Conservation (phyloP, 805 yeast genomes). For the Limtongia smithiae region DNA sequence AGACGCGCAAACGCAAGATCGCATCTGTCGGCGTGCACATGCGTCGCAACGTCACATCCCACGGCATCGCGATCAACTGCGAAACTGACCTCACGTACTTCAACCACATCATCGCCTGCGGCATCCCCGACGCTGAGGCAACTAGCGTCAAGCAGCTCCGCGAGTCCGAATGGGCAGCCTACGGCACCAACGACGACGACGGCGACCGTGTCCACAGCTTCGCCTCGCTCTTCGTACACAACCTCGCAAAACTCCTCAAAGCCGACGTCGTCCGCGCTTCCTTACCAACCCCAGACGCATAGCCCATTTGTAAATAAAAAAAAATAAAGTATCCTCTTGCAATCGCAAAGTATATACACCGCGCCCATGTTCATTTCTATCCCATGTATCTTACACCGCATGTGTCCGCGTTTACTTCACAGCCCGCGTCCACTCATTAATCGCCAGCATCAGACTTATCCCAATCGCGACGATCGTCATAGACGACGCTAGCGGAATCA, state of each 20-base stretch:
- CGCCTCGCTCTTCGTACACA: too few species aligned
- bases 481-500: conserved; percentile 22
- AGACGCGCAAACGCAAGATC: conserved; percentile 63
- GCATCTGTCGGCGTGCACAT: conserved; percentile 89
- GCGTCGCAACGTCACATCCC: conserved; percentile 77
- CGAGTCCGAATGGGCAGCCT: neutral
- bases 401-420: neutral
- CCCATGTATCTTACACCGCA: too few species aligned
- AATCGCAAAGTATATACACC: too few species aligned
- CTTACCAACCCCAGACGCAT: too few species aligned
- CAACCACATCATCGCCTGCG: conserved; percentile 78
- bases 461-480: conserved; percentile 24
- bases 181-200: conserved; percentile 6
- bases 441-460: conserved; percentile 17
- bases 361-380: too few species aligned
- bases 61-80: conserved; percentile 83
- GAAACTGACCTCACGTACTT: conserved; percentile 67
- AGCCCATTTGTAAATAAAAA: too few species aligned
- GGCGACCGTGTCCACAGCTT: neutral
- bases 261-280: too few species aligned
- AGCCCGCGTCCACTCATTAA: conserved; percentile 11
- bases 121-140: conserved; percentile 61
- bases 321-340: too few species aligned
- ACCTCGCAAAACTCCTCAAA: too few species aligned
- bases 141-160: conserved; percentile 34